Conservation (phyloP, 2,329 filamentous ascomycete genomes). For the Claviceps quebecensis region DNA sequence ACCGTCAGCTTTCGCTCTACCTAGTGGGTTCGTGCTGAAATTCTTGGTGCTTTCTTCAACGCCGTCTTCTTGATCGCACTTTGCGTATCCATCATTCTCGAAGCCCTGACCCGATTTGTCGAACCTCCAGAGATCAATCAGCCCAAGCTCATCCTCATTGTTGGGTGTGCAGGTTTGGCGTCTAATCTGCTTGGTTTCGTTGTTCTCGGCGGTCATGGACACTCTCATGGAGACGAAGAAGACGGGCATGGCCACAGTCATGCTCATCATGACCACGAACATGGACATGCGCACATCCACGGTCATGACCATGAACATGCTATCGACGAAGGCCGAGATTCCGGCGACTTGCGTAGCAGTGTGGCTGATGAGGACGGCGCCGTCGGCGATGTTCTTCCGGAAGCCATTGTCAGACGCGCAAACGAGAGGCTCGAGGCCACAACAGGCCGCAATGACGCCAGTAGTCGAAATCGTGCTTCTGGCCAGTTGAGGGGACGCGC, state of each 20-base stretch:
- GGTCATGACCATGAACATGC: slow-evolving; percentile 21
- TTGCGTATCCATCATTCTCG: slow-evolving; percentile 90
- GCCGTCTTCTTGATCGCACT: slow-evolving; percentile 94
- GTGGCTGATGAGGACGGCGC: slow-evolving; percentile 44
- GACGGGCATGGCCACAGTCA: slow-evolving; percentile 39
- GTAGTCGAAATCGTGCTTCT: slow-evolving; percentile 17
- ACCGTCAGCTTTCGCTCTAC: slow-evolving; percentile 4
- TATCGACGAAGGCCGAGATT: slow-evolving; percentile 38
- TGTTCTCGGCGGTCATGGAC: slow-evolving; percentile 86
- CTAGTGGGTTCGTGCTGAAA: slow-evolving; percentile 93
- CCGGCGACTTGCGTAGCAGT: slow-evolving; percentile 22
- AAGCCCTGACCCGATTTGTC: slow-evolving; percentile 82
- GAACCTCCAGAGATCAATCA: slow-evolving; percentile 80
- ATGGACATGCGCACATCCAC: slow-evolving; percentile 26
- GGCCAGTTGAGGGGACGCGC: slow-evolving; percentile 25
- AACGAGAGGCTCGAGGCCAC: slow-evolving; percentile 18
- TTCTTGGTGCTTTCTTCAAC: slow-evolving; percentile 89
- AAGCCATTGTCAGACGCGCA: slow-evolving; percentile 42
- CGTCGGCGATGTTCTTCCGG: slow-evolving; percentile 47
- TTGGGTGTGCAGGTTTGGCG: slow-evolving; percentile 70
- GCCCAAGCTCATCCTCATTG: slow-evolving; percentile 75
- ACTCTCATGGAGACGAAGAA: slow-evolving; percentile 53
- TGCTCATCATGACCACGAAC: slow-evolving; percentile 28
- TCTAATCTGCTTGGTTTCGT: slow-evolving; percentile 85
- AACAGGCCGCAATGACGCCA: slow-evolving; percentile 14